Evolutionary conservation across 805 yeast species (phyloP), one percentile per base, ranked within the genome.

Genomic region (Barnettozyma californica): DNA sequence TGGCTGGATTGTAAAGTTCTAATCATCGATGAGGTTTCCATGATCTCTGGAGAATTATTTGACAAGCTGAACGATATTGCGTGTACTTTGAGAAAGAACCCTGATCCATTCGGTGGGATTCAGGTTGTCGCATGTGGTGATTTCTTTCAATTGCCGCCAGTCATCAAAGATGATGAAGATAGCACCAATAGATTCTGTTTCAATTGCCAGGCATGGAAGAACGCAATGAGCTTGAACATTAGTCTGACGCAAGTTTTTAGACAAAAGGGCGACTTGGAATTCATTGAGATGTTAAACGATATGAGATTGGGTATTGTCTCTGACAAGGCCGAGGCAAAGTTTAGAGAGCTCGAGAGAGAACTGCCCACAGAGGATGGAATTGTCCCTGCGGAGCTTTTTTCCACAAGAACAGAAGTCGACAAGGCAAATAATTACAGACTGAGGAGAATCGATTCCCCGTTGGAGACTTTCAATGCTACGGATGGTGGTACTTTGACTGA

Each of bases 101-200:
- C 64, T 9, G 47, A 54, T 31, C 91, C 95, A 1, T 87, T 87
- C 70, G 95, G 95, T 21, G 94, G 94, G 0, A 81, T 87, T 20
- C 95, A 87, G 57, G 58, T 87, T 16, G 75, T 87, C 29, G 76
- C 83, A 14, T 82, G 88, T 68, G 95, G 95, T 7, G 95, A 87
- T 63, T 87, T 87, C 61, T 86, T 78, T 62, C 95, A 87, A 60
- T 65, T 87, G 40, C 95, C 95, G 0, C 95, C 95, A 0, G 88
- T 83, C 8, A 64, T 71, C 3, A 59, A 64, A 53, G 65, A 65
- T 48, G 63, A 53, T 50, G 64, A 63, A 23, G 55, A 52, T 21
- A 56, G 48, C 41, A 68, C 52, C 44, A 63, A 70, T 2, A 55
- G 58, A 44, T 86, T 82, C 67, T 83, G 91, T 7, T 87, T 87